A percentile compares a stretch with the other conserved stretches of the same genome.
Evolutionary conservation across 306 rosid species (phyloP).

Genomic region (Vigna radiata): DNA sequence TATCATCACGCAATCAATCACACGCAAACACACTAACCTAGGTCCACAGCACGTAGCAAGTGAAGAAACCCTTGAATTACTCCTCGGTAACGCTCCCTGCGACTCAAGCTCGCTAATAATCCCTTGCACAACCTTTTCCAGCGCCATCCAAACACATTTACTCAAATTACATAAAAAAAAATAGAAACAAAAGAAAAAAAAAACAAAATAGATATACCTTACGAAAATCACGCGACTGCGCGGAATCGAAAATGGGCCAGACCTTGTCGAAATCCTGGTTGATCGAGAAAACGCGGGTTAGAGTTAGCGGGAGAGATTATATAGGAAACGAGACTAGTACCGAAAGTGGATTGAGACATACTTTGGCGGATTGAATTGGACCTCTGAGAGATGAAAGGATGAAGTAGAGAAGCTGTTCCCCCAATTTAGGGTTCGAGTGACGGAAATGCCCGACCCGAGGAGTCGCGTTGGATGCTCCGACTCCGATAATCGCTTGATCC

Average conservation of each 20-base stretch:
- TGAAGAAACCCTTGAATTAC: conserved; percentile 98
- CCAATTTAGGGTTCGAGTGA: conserved; percentile 96
- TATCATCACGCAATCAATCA: neutral
- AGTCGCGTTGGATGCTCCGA: conserved; percentile 77
- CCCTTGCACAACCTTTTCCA: conserved; percentile 89
- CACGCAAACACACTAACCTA: conserved; percentile 62
- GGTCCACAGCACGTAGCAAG: conserved; percentile 99
- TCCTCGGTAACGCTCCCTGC: conserved; percentile 97
- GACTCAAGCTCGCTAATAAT: conserved; percentile 98
- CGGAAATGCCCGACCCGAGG: conserved; percentile 98
- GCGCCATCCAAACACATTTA: conserved; percentile 27
- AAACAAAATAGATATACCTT: conserved; percentile 58
- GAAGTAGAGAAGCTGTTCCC: conserved; percentile 97
- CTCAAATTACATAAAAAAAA: conserved; percentile 8
- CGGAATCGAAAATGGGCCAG: conserved; percentile 98
- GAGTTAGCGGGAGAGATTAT: conserved; percentile 31
- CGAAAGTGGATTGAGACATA: conserved; percentile 10
- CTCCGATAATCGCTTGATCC: conserved; percentile 95
- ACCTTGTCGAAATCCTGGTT: conserved; percentile 97
- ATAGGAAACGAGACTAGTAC: neutral
- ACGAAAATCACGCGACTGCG: conserved; percentile 94
- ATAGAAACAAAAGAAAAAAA: no score
- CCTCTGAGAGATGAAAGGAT: conserved; percentile 94
- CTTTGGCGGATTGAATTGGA: conserved; percentile 94
- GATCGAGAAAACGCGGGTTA: conserved; percentile 41